Evolutionary conservation across 768 basidiomycete species (phyloP), one percentile per base, ranked within the genome.

Genomic region (Rhodocollybia butyracea): DNA sequence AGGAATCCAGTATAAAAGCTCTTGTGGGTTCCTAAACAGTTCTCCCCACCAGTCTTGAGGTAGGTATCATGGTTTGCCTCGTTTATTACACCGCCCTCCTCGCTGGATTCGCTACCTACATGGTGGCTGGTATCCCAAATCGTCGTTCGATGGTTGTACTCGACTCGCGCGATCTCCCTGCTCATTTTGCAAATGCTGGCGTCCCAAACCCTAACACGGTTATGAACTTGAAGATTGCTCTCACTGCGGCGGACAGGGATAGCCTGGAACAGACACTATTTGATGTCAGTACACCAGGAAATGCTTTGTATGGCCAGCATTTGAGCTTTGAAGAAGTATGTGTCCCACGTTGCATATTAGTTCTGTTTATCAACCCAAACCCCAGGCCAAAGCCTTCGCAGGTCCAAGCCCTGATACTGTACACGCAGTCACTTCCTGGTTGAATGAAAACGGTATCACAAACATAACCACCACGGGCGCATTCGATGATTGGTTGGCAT

Each of bases 201-300:
- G 45, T 65, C 31, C 71, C 73, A 2, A 47, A 67, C 5, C 56
- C 64, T 2, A 64, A 69, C 51, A 58, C 65, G 1, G 57, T 61
- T 13, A 64, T 79, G 38, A 70, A 66, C 51, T 61, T 77, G 40
- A 71, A 72, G 43, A 58, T 77, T 45, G 74, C 67, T 3, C 66
- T 77, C 46, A 64, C 62, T 21, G 69, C 69, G 50, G 67, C 59
- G 47, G 62, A 77, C 58, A 66, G 69, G 29, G 54, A 54, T 10
- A 74, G 73, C 10, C 70, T 77, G 7, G 68, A 74, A 57, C 62
- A 68, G 47, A 66, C 63, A 7, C 66, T 75, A 21, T 61, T 66
- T 56, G 71, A 65, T 40, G 72, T 75, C 59, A 73, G 71, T 57
- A 70, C 69, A 2, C 74, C 76, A 3, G 60, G 61, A 29, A 75